Percentiles rank a stretch among this genome's conserved stretches.
These are phyloP conservation scores for Mycosphaerella sp. DNA, from an alignment of 2,329 filamentous ascomycete genomes.

Conservation along the genomic window DNA sequence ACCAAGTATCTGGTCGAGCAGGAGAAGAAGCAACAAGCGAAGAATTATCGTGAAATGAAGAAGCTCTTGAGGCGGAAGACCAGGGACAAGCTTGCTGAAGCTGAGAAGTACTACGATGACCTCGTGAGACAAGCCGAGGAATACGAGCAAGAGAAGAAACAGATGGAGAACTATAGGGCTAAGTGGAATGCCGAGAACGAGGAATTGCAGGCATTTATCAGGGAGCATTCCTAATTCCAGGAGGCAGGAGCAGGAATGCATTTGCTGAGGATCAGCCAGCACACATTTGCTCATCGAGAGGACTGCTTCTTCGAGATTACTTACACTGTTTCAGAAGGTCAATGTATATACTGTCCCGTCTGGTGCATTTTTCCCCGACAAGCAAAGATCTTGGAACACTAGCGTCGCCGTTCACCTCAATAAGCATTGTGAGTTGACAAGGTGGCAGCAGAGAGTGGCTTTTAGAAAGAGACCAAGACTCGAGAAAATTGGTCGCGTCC, in stretches of 20 bases:
- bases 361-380: too few species aligned
- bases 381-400: too few species aligned
- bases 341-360: neutral
- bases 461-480: too few species aligned
- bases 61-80: conserved; percentile 27
- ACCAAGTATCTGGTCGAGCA: conserved; percentile 41
- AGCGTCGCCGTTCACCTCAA: too few species aligned
- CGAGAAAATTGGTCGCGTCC: too few species aligned
- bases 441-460: too few species aligned
- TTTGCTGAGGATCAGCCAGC: neutral
- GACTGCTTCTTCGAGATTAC: neutral
- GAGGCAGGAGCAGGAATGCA: neutral
- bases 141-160: conserved; percentile 9
- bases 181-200: conserved; percentile 2
- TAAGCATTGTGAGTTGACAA: too few species aligned
- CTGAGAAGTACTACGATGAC: neutral
- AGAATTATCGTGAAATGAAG: conserved; percentile 32
- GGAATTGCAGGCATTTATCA: conserved; percentile 12
- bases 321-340: neutral
- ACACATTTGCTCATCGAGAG: neutral
- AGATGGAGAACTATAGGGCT: conserved; percentile 11
- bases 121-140: conserved; percentile 1
- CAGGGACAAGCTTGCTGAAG: conserved; percentile 10
- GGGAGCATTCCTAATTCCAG: neutral
- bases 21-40: conserved; percentile 38